These are phyloP conservation scores for Pyricularia grisea DNA, from an alignment of 2,329 filamentous ascomycete genomes.

Conservation along the genomic window DNA sequence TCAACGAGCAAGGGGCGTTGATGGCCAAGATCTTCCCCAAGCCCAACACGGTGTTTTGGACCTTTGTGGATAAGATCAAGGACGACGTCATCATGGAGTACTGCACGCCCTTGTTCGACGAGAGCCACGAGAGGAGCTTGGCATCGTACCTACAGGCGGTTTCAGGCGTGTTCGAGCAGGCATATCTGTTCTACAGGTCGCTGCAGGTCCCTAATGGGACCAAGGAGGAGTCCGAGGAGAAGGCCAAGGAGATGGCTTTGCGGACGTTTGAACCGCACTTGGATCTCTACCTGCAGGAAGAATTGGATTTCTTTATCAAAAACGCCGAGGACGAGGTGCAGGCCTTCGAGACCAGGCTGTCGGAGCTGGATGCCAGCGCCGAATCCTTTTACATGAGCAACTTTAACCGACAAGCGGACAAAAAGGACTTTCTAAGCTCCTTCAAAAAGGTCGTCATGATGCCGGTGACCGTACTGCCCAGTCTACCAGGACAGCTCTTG, in stretches of 20 bases:
- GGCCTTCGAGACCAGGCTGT: constrained; percentile 85
- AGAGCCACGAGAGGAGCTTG: constrained; percentile 67
- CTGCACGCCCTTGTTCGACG: constrained; percentile 74
- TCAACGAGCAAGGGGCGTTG: constrained; percentile 72
- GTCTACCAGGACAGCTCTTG: constrained; percentile 51
- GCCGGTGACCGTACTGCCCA: constrained; percentile 84
- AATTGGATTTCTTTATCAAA: constrained; percentile 75
- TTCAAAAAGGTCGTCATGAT: constrained; percentile 99
- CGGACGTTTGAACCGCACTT: constrained; percentile 83
- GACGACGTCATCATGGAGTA: constrained; percentile 85
- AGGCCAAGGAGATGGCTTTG: constrained; percentile 57
- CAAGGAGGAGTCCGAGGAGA: constrained; percentile 28
- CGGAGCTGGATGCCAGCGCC: constrained; percentile 79
- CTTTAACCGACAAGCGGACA: constrained; percentile 87
- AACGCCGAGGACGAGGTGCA: constrained; percentile 69
- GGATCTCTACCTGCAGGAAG: constrained; percentile 87
- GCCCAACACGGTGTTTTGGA: constrained; percentile 60
- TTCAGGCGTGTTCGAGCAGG: constrained; percentile 81
- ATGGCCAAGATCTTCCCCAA: constrained; percentile 78
- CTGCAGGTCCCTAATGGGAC: constrained; percentile 47
- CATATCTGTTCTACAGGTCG: constrained; percentile 64
- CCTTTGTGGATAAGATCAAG: constrained; percentile 71
- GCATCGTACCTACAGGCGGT: constrained; percentile 77
- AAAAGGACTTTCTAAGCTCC: constrained; percentile 89
- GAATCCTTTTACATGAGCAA: constrained; percentile 96